Evolutionary conservation across 148 eudicot species (phyloP), one percentile per base, ranked within the genome.

Genomic region (Silene conica): DNA sequence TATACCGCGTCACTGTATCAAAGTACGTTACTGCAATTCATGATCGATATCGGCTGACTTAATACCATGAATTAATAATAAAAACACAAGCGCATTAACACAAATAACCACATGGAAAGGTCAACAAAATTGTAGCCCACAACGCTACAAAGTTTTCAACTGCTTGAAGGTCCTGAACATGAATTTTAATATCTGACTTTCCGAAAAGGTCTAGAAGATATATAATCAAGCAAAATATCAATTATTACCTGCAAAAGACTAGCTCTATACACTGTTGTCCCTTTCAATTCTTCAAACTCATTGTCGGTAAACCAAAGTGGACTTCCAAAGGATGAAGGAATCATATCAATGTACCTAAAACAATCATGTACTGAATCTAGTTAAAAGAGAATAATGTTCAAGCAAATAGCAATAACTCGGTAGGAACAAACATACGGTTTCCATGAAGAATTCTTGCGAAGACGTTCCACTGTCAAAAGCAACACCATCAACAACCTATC

Each of bases 221-320:
- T 9, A 74, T 46, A 55, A 5, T 28, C 57, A 72, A 41, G 16
- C 34, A 13, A 80, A 45, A 38, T 8, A 26, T 65, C 34, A 48
- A 3, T 14, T 71, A 55, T 67, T 63, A 92, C 98, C 97, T 89
- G 98, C 87, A 88, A 67, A 65, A 78, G 81, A 74, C 88, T 86
- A 38, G 97, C 98, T 71, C 77, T 79, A 84, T 86, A 85, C 72
- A 94, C 69, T 41, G 93, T 80, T 56, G 98, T 94, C 62, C 97
- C 98, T 76, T 82, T 87, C 77, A 94, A 81, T 78, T 94, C 98
- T 75, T 76, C 77, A 66, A 92, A 89, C 80, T 92, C 98, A 11
- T 86, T 86, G 61, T 94, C 92, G 38, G 85, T 85, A 80, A 89
- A 94, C 98, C 98, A 94, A 76, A 89, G 96, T 41, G 98, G 90